A percentile compares a stretch with the other conserved stretches of the same genome.
These are phyloP conservation scores for Stagonosporopsis vannaccii DNA, from an alignment of 2,329 filamentous ascomycete species.

Conservation along the genomic window DNA sequence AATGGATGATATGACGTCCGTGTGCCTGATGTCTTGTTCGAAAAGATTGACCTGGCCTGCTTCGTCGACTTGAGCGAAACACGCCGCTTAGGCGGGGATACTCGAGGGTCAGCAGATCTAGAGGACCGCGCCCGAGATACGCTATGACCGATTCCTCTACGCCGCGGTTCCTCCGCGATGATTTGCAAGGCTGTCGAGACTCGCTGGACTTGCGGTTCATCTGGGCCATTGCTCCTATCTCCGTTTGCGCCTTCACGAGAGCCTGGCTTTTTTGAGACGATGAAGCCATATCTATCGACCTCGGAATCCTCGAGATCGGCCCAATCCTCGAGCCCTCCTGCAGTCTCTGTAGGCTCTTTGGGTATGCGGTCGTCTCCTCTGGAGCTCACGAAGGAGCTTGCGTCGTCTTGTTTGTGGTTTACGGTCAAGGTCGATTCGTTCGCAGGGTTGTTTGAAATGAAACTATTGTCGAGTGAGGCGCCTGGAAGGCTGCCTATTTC, in stretches of 20 bases:
- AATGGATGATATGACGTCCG: constrained; percentile 51
- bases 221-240: constrained; percentile 38
- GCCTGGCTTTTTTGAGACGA: constrained; percentile 54
- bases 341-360: constrained; percentile 63
- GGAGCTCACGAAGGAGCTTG: constrained; percentile 40
- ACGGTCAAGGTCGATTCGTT: constrained; percentile 41
- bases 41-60: constrained; percentile 50
- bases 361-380: constrained; percentile 46
- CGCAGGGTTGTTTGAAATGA: constrained; percentile 28
- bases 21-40: constrained; percentile 52
- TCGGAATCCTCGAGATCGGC: constrained; percentile 65
- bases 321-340: constrained; percentile 72
- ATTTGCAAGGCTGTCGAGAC: constrained; percentile 67
- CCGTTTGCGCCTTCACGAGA: constrained; percentile 42
- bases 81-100: constrained; percentile 50
- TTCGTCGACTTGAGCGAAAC: constrained; percentile 54
- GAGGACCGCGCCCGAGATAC: constrained; percentile 57
- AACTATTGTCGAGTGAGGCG: constrained; percentile 33
- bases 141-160: constrained; percentile 60
- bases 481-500: constrained; percentile 26
- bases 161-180: constrained; percentile 63
- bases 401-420: constrained; percentile 33
- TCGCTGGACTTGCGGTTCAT: constrained; percentile 58
- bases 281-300: constrained; percentile 72
- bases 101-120: constrained; percentile 46